These are phyloP conservation scores for Fraxinus excelsior DNA, from an alignment of 257 asterid genomes.

Conservation along the genomic window DNA sequence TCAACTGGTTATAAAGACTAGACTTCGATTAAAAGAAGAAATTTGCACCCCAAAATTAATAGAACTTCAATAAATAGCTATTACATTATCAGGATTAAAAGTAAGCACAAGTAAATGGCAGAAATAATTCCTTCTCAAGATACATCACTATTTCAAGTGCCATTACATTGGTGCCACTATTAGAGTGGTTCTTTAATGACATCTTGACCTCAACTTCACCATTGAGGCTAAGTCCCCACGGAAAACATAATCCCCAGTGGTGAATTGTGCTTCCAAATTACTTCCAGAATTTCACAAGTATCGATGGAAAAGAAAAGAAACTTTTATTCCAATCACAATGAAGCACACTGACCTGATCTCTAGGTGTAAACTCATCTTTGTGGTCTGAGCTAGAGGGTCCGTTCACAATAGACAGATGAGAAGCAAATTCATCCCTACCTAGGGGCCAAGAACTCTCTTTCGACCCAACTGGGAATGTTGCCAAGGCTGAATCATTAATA, in stretches of 20 bases:
- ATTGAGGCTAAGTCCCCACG: slow-evolving; percentile 25
- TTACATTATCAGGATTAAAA: slow-evolving; percentile 9
- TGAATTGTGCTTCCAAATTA: slow-evolving; percentile 6
- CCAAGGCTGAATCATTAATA: slow-evolving; percentile 35
- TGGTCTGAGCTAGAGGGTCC: slow-evolving; percentile 39
- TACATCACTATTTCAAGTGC: slow-evolving; percentile 19
- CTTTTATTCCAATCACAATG: not conserved
- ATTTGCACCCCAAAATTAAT: not conserved
- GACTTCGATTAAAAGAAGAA: not conserved
- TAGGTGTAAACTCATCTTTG: slow-evolving; percentile 40
- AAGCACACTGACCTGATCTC: slow-evolving; percentile 43
- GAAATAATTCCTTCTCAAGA: not conserved
- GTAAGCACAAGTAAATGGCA: not conserved
- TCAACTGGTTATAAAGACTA: not conserved
- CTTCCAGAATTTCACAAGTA: slow-evolving; percentile 7
- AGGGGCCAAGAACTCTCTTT: slow-evolving; percentile 52
- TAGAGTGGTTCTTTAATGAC: slow-evolving; percentile 26
- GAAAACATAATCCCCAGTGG: not conserved
- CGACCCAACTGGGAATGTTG: slow-evolving; percentile 35
- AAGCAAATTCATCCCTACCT: slow-evolving; percentile 40
- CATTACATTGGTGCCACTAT: slow-evolving; percentile 36
- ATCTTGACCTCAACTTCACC: slow-evolving; percentile 26
- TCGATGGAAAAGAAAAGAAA: not conserved
- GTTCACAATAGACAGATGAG: slow-evolving; percentile 44
- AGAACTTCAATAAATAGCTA: not conserved